phyloP scores from a whole-genome alignment of 1,284 basidiomycete species.

The Malassezia vespertilionis region DNA sequence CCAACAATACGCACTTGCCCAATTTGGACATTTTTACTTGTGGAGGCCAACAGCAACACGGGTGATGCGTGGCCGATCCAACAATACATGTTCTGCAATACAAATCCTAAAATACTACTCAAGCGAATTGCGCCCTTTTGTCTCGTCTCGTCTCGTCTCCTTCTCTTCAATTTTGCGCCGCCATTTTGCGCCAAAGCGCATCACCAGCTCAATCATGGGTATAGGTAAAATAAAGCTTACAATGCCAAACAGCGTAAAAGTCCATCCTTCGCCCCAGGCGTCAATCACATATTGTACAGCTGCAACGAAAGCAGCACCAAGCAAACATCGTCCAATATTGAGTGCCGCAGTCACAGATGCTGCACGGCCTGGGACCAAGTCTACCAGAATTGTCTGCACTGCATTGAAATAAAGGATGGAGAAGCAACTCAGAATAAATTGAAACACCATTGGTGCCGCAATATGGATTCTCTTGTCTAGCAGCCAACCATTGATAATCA shows the following conservation, averaged over 20 bases:
- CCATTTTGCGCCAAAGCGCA: not conserved
- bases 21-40: not conserved
- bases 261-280: slow-evolving; percentile 14
- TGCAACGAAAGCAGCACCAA: slow-evolving; percentile 10
- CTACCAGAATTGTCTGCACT: slow-evolving; percentile 13
- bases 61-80: too few relatives aligned
- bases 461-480: slow-evolving; percentile 4
- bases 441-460: slow-evolving; percentile 12
- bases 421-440: slow-evolving; percentile 10
- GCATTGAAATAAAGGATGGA: slow-evolving; percentile 9
- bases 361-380: slow-evolving; percentile 4
- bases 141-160: too few relatives aligned
- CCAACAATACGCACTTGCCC: too few relatives aligned
- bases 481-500: slow-evolving; percentile 12
- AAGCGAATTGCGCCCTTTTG: not conserved
- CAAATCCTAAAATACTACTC: not conserved
- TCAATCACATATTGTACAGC: slow-evolving; percentile 12
- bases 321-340: slow-evolving; percentile 14
- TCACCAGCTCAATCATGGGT: not conserved
- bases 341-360: slow-evolving; percentile 16
- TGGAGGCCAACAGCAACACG: too few relatives aligned
- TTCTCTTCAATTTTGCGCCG: not conserved
- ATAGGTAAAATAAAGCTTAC: not conserved
- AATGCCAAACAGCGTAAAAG: slow-evolving; percentile 5
- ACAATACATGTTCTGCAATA: not conserved